Conservation (phyloP, 2,329 filamentous ascomycete species). For the Botrytis fragariae region DNA sequence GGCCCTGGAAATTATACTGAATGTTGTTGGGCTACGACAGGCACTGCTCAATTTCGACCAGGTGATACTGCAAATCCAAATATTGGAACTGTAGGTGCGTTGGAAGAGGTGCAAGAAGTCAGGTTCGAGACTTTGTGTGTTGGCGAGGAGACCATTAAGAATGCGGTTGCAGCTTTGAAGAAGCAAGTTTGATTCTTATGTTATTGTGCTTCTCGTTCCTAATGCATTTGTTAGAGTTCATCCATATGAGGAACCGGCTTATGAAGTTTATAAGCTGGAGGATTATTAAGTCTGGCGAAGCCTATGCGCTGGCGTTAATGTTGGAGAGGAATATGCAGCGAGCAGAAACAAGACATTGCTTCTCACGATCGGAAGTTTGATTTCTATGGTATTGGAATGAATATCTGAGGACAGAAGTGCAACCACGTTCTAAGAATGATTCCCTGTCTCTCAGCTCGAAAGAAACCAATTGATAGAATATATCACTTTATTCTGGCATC, state of each 20-base stretch:
- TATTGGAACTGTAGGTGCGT: conserved; percentile 54
- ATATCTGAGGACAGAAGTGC: neutral
- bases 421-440: neutral
- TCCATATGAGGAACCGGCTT: conserved; percentile 52
- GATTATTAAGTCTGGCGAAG: conserved; percentile 35
- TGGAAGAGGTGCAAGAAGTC: conserved; percentile 60
- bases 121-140: conserved; percentile 62
- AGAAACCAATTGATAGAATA: neutral
- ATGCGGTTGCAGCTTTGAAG: conserved; percentile 63
- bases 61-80: conserved; percentile 59
- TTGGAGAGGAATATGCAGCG: neutral
- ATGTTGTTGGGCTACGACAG: conserved; percentile 50
- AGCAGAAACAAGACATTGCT: neutral
- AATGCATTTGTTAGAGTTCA: conserved; percentile 39
- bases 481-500: neutral
- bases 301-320: neutral
- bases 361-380: neutral
- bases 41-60: conserved; percentile 65
- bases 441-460: neutral
- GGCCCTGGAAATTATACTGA: conserved; percentile 53
- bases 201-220: conserved; percentile 18
- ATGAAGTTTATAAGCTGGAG: conserved; percentile 50
- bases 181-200: conserved; percentile 45
- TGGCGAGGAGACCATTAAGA: conserved; percentile 53
- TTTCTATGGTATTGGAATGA: neutral